Conservation (phyloP, 495 filamentous ascomycete genomes). For the Evernia prunastri region DNA sequence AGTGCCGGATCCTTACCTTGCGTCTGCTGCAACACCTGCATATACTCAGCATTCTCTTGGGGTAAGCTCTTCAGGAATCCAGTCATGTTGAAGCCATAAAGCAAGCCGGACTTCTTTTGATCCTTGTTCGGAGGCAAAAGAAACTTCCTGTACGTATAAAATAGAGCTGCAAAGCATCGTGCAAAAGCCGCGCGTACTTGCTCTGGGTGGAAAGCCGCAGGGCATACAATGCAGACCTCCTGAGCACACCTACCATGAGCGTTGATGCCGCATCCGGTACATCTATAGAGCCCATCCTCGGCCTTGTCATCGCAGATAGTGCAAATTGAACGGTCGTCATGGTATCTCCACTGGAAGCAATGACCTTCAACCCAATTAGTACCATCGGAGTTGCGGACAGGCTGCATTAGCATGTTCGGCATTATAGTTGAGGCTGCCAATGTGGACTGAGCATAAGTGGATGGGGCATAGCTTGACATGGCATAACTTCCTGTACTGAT, state of each 20-base stretch:
- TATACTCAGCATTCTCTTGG: conserved; percentile 84
- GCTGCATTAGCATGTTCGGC: conserved; percentile 80
- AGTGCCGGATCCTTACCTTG: conserved; percentile 59
- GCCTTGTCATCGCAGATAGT: conserved; percentile 83
- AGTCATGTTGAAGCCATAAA: conserved; percentile 93
- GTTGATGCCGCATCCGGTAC: conserved; percentile 65
- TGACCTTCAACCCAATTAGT: conserved; percentile 92
- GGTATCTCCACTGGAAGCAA: conserved; percentile 66
- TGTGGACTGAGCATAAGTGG: conserved; percentile 91
- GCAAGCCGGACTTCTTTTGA: conserved; percentile 76
- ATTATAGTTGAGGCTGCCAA: conserved; percentile 98
- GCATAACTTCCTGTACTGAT: conserved; percentile 67
- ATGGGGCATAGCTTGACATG: conserved; percentile 82
- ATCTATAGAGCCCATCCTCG: conserved; percentile 86
- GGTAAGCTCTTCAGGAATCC: conserved; percentile 87
- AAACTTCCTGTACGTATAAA: conserved; percentile 92
- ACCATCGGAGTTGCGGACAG: conserved; percentile 77
- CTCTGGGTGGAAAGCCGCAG: conserved; percentile 82
- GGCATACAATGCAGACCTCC: conserved; percentile 79
- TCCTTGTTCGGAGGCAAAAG: conserved; percentile 68
- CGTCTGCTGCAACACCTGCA: conserved; percentile 79
- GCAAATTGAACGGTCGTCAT: conserved; percentile 65
- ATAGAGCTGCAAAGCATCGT: conserved; percentile 84
- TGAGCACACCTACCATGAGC: conserved; percentile 78
- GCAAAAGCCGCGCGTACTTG: conserved; percentile 90